These are phyloP conservation scores for Boletus fagicola DNA, from an alignment of 768 basidiomycete genomes.

Conservation along the genomic window DNA sequence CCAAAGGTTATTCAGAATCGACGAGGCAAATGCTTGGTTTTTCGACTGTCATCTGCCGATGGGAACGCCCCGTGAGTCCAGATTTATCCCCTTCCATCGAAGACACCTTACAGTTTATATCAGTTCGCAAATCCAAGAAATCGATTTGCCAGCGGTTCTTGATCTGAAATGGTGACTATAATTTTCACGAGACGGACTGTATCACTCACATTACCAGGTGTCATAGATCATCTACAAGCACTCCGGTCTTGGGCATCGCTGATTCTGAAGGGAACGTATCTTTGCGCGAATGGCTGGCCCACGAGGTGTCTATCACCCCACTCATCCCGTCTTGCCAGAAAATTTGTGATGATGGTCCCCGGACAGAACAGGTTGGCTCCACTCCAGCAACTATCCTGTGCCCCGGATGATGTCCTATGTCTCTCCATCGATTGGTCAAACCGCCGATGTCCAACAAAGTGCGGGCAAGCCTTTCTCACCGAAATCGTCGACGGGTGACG, in stretches of 20 bases:
- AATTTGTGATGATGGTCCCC: background rate
- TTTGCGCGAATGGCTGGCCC: constrained; percentile 53
- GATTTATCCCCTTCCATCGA: background rate
- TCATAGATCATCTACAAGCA: constrained; percentile 42
- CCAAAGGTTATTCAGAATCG: constrained; percentile 39
- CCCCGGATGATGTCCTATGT: constrained; percentile 61
- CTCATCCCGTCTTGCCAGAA: background rate
- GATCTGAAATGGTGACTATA: constrained; percentile 90
- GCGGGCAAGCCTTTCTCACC: constrained; percentile 19
- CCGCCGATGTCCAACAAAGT: constrained; percentile 52
- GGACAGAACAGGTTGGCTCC: constrained; percentile 40
- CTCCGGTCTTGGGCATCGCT: constrained; percentile 66
- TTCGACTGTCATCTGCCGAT: constrained; percentile 42
- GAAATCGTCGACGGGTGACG: background rate
- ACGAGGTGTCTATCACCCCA: constrained; percentile 39
- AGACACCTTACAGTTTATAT: background rate
- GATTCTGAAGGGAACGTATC: constrained; percentile 82
- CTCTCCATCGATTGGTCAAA: constrained; percentile 95
- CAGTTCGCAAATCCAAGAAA: constrained; percentile 62
- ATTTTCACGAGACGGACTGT: background rate
- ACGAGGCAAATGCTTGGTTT: constrained; percentile 73
- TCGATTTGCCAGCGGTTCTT: constrained; percentile 76
- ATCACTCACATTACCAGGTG: constrained; percentile 47
- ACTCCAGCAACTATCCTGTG: constrained; percentile 47
- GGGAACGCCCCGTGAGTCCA: constrained; percentile 36